Conservation (phyloP, 805 yeast genomes). For the Sugiyamaella qingdaonensis region DNA sequence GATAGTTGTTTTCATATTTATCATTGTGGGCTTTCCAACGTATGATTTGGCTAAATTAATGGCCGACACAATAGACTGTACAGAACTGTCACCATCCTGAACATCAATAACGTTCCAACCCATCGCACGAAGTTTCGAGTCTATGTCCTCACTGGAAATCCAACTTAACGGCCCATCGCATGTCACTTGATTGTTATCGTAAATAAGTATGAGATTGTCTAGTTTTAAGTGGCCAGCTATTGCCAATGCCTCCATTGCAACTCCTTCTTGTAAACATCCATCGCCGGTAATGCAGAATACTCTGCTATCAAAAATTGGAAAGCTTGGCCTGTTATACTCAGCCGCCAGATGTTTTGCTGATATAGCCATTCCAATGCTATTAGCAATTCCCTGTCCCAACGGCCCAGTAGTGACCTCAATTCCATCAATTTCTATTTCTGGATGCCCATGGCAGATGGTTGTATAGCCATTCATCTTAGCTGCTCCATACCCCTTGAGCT, state of each 20-base stretch:
- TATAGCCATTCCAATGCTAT: constrained; percentile 40
- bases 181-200: constrained; percentile 38
- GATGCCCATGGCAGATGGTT: constrained; percentile 39
- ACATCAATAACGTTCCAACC: constrained; percentile 39
- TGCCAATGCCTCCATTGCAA: constrained; percentile 38
- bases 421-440: constrained; percentile 37
- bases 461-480: constrained; percentile 11
- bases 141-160: constrained; percentile 34
- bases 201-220: constrained; percentile 36
- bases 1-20: constrained; percentile 35
- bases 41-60: constrained; percentile 32
- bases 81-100: constrained; percentile 32
- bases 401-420: constrained; percentile 41
- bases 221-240: constrained; percentile 39
- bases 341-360: constrained; percentile 37
- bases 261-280: constrained; percentile 42
- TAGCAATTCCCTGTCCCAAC: constrained; percentile 42
- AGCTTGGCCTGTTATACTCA: constrained; percentile 35
- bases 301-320: constrained; percentile 31
- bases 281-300: constrained; percentile 38
- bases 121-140: constrained; percentile 34
- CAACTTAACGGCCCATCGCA: constrained; percentile 38
- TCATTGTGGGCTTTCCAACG: constrained; percentile 35
- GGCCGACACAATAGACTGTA: constrained; percentile 34
- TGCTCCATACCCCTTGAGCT: constrained; percentile 36